These are phyloP conservation scores for Aspergillaceae sp. DNA, from an alignment of 2,329 filamentous ascomycete genomes.

Conservation along the genomic window DNA sequence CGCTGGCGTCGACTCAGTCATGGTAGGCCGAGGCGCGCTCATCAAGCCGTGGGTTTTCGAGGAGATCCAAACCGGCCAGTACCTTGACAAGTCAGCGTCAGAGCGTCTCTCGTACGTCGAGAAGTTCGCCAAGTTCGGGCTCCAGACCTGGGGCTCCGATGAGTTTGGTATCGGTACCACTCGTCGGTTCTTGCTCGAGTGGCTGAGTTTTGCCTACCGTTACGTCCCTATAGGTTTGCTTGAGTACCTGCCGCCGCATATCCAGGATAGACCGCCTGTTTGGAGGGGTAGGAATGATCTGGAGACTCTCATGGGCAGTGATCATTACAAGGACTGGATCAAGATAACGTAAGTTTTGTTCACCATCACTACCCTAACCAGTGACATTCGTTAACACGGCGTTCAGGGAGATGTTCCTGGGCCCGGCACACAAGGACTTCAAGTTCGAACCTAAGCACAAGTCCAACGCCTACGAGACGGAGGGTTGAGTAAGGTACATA, in stretches of 20 bases:
- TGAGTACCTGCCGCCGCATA: conserved; percentile 75
- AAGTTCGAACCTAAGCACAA: conserved; percentile 97
- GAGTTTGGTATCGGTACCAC: conserved; percentile 89
- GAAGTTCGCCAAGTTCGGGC: conserved; percentile 79
- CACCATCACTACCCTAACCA: conserved; percentile 4
- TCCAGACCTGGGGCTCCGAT: conserved; percentile 93
- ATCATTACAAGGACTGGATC: conserved; percentile 95
- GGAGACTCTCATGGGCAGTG: conserved; percentile 84
- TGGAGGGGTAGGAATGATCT: conserved; percentile 80
- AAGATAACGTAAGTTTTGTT: conserved; percentile 72
- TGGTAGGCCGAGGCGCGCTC: conserved; percentile 91
- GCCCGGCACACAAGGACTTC: conserved; percentile 81
- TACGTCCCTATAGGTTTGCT: conserved; percentile 86
- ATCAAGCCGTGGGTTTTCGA: conserved; percentile 99
- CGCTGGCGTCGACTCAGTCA: conserved; percentile 79
- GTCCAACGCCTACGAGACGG: conserved; percentile 79
- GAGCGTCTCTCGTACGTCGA: conserved; percentile 81
- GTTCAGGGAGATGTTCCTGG: conserved; percentile 89
- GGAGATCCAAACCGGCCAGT: conserved; percentile 84
- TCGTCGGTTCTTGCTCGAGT: conserved; percentile 85
- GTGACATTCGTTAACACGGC: conserved; percentile 6
- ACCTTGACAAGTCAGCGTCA: conserved; percentile 85
- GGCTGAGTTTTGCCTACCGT: conserved; percentile 84
- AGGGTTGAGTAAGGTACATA: conserved; percentile 35
- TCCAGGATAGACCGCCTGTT: conserved; percentile 81